A percentile compares a stretch with the other conserved stretches of the same genome.
These are phyloP conservation scores for Coemansia sp. DNA, from an alignment of 192 early-diverging fungal genomes.

Conservation along the genomic window DNA sequence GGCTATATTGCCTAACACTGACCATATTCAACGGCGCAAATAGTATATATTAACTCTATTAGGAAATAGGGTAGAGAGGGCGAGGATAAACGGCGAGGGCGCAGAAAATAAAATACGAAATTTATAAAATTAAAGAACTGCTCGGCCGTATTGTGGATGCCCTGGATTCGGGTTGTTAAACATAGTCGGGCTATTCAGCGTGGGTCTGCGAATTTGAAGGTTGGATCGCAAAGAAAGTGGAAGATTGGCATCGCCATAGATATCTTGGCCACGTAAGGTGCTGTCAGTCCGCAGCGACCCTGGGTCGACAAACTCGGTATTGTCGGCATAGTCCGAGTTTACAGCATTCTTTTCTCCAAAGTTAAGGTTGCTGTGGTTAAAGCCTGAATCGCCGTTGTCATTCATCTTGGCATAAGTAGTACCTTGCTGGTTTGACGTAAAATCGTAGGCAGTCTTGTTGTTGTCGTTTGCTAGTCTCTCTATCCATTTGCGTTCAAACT, in stretches of 20 bases:
- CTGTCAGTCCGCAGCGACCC: constrained; percentile 9
- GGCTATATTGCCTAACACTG: neutral
- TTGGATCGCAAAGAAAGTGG: constrained; percentile 44
- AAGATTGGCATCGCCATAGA: constrained; percentile 16
- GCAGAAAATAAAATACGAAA: neutral
- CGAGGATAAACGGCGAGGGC: neutral
- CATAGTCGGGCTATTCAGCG: constrained; percentile 40
- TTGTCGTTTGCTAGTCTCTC: constrained; percentile 44
- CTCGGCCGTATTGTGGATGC: neutral
- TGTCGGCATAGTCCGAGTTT: constrained; percentile 10
- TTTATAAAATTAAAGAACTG: constrained; percentile 5
- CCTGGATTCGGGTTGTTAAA: constrained; percentile 2
- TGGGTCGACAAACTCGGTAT: constrained; percentile 5
- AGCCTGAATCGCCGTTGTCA: constrained; percentile 24
- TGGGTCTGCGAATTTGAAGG: constrained; percentile 43
- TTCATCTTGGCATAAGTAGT: constrained; percentile 38
- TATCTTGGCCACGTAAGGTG: constrained; percentile 12
- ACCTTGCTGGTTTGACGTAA: constrained; percentile 18
- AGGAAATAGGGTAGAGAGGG: neutral
- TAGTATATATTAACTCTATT: neutral
- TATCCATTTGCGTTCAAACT: constrained; percentile 39
- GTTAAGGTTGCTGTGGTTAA: constrained; percentile 36
- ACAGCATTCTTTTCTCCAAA: constrained; percentile 21
- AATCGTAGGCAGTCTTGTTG: constrained; percentile 39
- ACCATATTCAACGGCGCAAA: neutral